A percentile compares a stretch with the other conserved stretches of the same genome.
phyloP scores from a whole-genome alignment of 1,284 basidiomycete species.

The Chondrostereum purpureum region DNA sequence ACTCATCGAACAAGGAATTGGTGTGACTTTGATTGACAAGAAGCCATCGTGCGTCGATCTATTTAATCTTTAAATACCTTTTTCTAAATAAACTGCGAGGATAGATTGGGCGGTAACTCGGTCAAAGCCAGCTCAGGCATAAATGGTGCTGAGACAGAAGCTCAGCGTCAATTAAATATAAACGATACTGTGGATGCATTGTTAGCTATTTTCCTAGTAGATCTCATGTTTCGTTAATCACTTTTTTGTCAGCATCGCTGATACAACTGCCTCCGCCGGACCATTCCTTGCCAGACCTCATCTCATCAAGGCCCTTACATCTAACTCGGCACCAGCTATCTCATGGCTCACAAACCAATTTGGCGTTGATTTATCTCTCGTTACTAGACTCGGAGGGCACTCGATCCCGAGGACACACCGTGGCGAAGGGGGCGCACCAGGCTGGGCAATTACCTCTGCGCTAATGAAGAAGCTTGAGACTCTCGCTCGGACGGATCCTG shows the following conservation, averaged over 20 bases:
- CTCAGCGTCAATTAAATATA: constrained; percentile 58
- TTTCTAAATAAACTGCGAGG: background rate
- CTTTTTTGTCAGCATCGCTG: background rate
- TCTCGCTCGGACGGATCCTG: constrained; percentile 55
- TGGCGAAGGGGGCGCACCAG: constrained; percentile 75
- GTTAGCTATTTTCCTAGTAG: constrained; percentile 11
- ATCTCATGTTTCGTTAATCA: too few relatives aligned
- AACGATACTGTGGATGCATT: constrained; percentile 62
- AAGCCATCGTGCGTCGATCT: constrained; percentile 33
- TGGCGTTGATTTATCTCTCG: constrained; percentile 75
- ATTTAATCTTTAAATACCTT: background rate
- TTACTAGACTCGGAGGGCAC: constrained; percentile 81
- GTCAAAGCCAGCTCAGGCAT: constrained; percentile 80
- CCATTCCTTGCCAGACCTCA: constrained; percentile 79
- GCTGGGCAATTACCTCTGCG: constrained; percentile 80
- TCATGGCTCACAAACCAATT: constrained; percentile 77
- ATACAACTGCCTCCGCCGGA: constrained; percentile 47
- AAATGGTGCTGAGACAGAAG: constrained; percentile 70
- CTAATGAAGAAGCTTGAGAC: constrained; percentile 79
- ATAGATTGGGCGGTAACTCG: constrained; percentile 64
- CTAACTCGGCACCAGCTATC: constrained; percentile 76
- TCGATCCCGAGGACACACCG: constrained; percentile 77
- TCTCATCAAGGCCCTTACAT: constrained; percentile 79
- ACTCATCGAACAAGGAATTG: constrained; percentile 75
- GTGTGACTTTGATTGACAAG: constrained; percentile 73